These are phyloP conservation scores for Sporothrix humicola DNA, from an alignment of 2,329 filamentous ascomycete genomes.

Conservation along the genomic window DNA sequence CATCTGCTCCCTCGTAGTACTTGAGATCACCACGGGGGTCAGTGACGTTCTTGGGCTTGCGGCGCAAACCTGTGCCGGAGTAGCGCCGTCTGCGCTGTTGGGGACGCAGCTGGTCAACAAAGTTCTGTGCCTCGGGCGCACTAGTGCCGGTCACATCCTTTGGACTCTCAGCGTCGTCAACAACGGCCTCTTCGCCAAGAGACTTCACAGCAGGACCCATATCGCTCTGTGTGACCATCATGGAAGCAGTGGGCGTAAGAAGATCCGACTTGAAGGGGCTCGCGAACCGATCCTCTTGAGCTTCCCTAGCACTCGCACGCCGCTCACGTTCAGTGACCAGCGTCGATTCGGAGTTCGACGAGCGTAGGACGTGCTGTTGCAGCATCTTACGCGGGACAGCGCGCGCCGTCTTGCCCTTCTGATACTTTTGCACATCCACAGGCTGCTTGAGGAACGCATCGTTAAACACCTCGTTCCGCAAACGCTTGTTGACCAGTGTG, in stretches of 20 bases:
- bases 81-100: slow-evolving; percentile 70
- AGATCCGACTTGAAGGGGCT: neutral
- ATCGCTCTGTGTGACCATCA: slow-evolving; percentile 35
- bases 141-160: slow-evolving; percentile 68
- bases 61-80: slow-evolving; percentile 81
- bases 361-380: slow-evolving; percentile 53
- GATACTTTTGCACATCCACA: slow-evolving; percentile 79
- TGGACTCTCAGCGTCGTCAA: slow-evolving; percentile 47
- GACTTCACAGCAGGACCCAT: slow-evolving; percentile 12
- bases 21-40: slow-evolving; percentile 78
- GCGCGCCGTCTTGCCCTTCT: slow-evolving; percentile 68
- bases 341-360: slow-evolving; percentile 54
- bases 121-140: slow-evolving; percentile 65
- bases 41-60: slow-evolving; percentile 73
- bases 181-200: slow-evolving; percentile 21
- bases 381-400: slow-evolving; percentile 61
- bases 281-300: neutral
- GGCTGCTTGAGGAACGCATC: slow-evolving; percentile 88
- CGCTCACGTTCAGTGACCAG: slow-evolving; percentile 39
- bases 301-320: slow-evolving; percentile 15
- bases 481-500: slow-evolving; percentile 84
- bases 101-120: slow-evolving; percentile 51
- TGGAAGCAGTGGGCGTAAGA: slow-evolving; percentile 7
- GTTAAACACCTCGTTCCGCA: slow-evolving; percentile 89
- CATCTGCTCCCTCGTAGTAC: slow-evolving; percentile 88